These are phyloP conservation scores for Trichothecium roseum DNA, from an alignment of 2,329 filamentous ascomycete genomes.

Conservation along the genomic window DNA sequence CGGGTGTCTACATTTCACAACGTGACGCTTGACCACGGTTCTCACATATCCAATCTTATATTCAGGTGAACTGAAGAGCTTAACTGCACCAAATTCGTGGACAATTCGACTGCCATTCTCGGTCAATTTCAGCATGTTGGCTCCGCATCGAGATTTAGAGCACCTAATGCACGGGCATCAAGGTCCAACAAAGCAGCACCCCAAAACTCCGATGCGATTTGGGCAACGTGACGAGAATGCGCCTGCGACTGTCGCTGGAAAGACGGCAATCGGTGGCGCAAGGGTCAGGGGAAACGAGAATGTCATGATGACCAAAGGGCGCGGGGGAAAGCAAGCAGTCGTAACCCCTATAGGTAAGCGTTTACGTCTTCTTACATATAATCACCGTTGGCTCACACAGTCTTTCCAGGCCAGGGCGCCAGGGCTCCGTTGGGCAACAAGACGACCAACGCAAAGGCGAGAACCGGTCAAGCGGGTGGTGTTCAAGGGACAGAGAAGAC, in stretches of 20 bases:
- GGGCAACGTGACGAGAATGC: slow-evolving; percentile 80
- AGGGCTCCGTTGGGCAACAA: slow-evolving; percentile 86
- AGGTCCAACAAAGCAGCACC: slow-evolving; percentile 56
- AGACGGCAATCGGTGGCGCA: slow-evolving; percentile 38
- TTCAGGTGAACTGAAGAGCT: neutral
- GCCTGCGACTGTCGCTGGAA: slow-evolving; percentile 23
- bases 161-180: slow-evolving; percentile 73
- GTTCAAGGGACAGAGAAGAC: slow-evolving; percentile 55
- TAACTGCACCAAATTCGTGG: neutral
- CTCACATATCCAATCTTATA: neutral
- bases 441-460: slow-evolving; percentile 87
- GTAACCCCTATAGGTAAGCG: slow-evolving; percentile 72
- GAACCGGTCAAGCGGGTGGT: slow-evolving; percentile 53
- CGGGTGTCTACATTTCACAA: no score
- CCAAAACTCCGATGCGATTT: slow-evolving; percentile 74
- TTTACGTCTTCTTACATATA: neutral
- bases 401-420: slow-evolving; percentile 35
- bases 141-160: slow-evolving; percentile 74
- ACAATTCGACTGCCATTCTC: neutral
- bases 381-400: neutral
- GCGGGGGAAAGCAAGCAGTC: slow-evolving; percentile 43
- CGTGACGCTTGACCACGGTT: neutral
- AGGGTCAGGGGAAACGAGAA: slow-evolving; percentile 44
- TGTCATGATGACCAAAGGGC: slow-evolving; percentile 33
- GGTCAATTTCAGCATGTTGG: slow-evolving; percentile 48